Conservation (phyloP, 129 eudicot species). For the Tagetes patula region DNA sequence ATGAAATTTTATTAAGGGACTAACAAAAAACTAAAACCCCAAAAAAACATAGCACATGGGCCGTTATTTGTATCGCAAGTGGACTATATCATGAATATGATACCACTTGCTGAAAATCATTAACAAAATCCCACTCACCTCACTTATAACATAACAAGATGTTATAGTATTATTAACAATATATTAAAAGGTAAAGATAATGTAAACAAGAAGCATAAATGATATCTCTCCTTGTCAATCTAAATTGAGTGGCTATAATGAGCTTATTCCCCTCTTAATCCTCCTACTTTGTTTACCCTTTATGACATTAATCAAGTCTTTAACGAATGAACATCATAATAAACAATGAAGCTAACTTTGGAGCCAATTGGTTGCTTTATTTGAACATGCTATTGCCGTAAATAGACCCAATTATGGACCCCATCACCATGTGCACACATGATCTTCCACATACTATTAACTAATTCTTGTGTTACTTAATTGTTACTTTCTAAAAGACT, state of each 20-base stretch:
- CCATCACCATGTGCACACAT: constrained; percentile 46
- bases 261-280: neutral
- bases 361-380: constrained; percentile 32
- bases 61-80: neutral
- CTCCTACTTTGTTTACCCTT: neutral
- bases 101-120: neutral
- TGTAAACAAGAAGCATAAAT: neutral
- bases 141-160: neutral
- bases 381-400: constrained; percentile 38
- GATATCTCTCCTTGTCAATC: neutral
- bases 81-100: neutral
- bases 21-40: too few species aligned
- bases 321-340: neutral
- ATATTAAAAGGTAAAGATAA: neutral
- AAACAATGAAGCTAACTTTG: constrained; percentile 14
- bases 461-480: constrained; percentile 24
- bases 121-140: neutral
- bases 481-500: constrained; percentile 22
- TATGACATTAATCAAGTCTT: neutral
- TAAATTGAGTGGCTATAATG: neutral
- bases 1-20: too few species aligned
- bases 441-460: constrained; percentile 32
- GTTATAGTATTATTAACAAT: too few species aligned
- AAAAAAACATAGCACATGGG: too few species aligned
- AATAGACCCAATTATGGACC: constrained; percentile 32